Base-by-base conservation (phyloP, 306 rosid species). In the Pyrus pyrifolia region DNA sequence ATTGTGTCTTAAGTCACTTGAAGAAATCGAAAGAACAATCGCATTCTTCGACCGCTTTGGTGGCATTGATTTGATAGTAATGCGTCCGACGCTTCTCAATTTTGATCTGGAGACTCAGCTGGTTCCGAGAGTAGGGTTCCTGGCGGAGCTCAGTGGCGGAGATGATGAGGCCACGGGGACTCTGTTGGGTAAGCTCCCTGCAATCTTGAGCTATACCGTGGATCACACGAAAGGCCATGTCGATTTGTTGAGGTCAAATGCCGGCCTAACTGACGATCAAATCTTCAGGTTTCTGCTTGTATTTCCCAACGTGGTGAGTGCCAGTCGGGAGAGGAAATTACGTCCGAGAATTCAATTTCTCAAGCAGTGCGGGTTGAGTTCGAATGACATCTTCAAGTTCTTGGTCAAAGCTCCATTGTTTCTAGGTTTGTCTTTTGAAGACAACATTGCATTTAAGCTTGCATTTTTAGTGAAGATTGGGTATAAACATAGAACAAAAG, bases 291-390 rank as follows among this genome's bases (percentile, higher is more conserved):
- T 93, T 45, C 52, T 90, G 17, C 87, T 77, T 59, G 89, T 82
- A 3, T 90, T 81, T 58, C 98, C 96, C 0, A 79, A 81, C 70
- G 78, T 93, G 46, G 76, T 93, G 52, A 89, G 90, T 63, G 81
- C 86, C 31, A 93, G 94, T 69, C 83, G 87, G 76, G 94, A 89
- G 80, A 87, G 91, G 90, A 93, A 93, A 82, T 68, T 93, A 82
- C 86, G 74, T 65, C 96, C 98, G 6, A 79, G 94, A 45, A 83
- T 90, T 53, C 85, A 79, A 68, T 87, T 93, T 85, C 91, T 90
- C 82, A 93, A 81, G 85, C 87, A 93, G 44, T 93, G 98, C 73
- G 96, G 90, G 67, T 87, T 90, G 64, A 81, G 82, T 53, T 80
- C 96, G 0, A 82, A 66, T 6, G 96, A 86, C 1, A 85, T 93